A percentile compares a stretch with the other conserved stretches of the same genome.
Conservation (phyloP, 192 early-diverging fungal genomes). For the Podila horticola region DNA sequence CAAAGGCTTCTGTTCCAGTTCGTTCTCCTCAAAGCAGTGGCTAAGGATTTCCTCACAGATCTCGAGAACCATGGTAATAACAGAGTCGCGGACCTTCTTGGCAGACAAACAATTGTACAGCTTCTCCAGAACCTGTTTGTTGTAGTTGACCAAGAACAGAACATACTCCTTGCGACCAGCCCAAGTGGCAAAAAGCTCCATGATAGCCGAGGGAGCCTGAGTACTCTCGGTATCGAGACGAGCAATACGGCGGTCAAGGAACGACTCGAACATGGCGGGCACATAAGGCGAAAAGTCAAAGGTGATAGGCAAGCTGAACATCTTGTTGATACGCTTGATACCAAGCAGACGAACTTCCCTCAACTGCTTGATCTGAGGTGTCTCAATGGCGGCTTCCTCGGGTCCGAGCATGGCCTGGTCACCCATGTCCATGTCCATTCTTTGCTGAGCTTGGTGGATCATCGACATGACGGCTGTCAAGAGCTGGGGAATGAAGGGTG, state of each 20-base stretch:
- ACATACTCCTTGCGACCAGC: conserved; percentile 71
- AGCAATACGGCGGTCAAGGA: conserved; percentile 77
- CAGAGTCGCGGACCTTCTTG: conserved; percentile 80
- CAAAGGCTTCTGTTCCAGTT: conserved; percentile 49
- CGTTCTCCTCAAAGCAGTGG: conserved; percentile 62
- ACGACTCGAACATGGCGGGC: conserved; percentile 74
- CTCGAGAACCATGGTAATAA: conserved; percentile 75
- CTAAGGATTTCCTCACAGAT: conserved; percentile 79
- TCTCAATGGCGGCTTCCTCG: conserved; percentile 39
- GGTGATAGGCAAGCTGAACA: conserved; percentile 79
- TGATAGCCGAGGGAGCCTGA: conserved; percentile 82
- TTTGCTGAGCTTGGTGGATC: conserved; percentile 68
- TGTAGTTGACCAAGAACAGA: conserved; percentile 71
- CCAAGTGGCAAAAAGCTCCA: conserved; percentile 86
- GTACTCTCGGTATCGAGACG: conserved; percentile 85
- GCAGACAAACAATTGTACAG: conserved; percentile 80
- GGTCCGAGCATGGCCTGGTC: conserved; percentile 28
- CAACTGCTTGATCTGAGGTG: conserved; percentile 60
- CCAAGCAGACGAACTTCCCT: conserved; percentile 75
- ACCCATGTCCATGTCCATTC: conserved; percentile 48
- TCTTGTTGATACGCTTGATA: conserved; percentile 76
- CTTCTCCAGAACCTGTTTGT: conserved; percentile 71
- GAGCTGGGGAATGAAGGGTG: conserved; percentile 76
- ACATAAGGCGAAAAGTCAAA: conserved; percentile 86
- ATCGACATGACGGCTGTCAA: conserved; percentile 83